Conservation (phyloP, 2,329 filamentous ascomycete species). For the Plectosphaerella cucumerina region DNA sequence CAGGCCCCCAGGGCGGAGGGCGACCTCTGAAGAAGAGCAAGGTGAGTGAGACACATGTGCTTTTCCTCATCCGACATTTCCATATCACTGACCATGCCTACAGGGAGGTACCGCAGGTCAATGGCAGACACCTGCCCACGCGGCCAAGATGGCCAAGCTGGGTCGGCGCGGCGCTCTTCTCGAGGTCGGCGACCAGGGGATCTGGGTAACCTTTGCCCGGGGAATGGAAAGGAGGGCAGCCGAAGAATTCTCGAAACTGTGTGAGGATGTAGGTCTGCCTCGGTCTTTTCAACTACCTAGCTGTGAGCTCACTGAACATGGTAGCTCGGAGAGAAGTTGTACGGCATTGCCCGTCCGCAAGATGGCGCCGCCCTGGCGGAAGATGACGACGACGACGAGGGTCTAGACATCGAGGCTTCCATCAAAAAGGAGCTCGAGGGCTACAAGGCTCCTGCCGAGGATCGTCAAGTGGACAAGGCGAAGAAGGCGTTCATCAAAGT, state of each 20-base stretch:
- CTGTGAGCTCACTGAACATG: neutral
- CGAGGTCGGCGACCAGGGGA: slow-evolving; percentile 65
- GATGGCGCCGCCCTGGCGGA: slow-evolving; percentile 26
- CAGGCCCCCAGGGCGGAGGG: slow-evolving; percentile 18
- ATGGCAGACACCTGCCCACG: slow-evolving; percentile 60
- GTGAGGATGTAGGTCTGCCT: slow-evolving; percentile 53
- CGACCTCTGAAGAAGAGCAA: slow-evolving; percentile 35
- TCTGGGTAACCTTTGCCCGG: slow-evolving; percentile 75
- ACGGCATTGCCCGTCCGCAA: slow-evolving; percentile 40
- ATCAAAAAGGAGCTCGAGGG: slow-evolving; percentile 68
- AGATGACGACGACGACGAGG: slow-evolving; percentile 34
- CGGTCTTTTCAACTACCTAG: neutral
- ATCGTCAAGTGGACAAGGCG: slow-evolving; percentile 32
- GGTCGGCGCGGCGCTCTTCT: slow-evolving; percentile 42
- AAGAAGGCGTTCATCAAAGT: slow-evolving; percentile 49
- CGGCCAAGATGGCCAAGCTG: slow-evolving; percentile 40
- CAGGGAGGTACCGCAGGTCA: slow-evolving; percentile 50
- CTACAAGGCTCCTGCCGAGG: slow-evolving; percentile 40
- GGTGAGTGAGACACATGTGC: slow-evolving; percentile 20
- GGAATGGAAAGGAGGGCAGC: slow-evolving; percentile 68
- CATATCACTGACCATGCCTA: neutral
- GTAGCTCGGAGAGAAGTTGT: slow-evolving; percentile 49
- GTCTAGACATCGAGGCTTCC: slow-evolving; percentile 64
- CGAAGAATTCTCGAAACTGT: slow-evolving; percentile 61
- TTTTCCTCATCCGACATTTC: neutral